A percentile compares a stretch with the other conserved stretches of the same genome.
phyloP scores from a whole-genome alignment of 345 rosid species.

The Xanthoceras sorbifolium region DNA sequence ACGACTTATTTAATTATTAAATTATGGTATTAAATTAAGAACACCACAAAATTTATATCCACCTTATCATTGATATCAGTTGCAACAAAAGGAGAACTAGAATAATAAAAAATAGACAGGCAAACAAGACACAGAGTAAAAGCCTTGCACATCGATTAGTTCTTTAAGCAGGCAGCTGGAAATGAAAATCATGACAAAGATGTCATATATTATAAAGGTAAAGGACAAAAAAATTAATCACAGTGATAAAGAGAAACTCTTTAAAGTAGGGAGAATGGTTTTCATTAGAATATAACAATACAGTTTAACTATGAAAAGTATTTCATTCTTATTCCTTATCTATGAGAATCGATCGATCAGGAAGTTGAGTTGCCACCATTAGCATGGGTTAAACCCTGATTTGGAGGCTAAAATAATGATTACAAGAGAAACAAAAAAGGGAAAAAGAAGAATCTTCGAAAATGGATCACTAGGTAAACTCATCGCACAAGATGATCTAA shows the following conservation, averaged over 20 bases:
- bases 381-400: not conserved
- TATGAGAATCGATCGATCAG: not conserved
- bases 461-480: not conserved
- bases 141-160: no score
- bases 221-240: not conserved
- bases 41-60: not conserved
- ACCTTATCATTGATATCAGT: not conserved
- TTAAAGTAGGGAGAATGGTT: not conserved
- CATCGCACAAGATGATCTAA: not conserved
- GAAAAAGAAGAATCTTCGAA: not conserved
- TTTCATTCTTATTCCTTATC: not conserved
- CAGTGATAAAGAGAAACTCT: not conserved
- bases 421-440: not conserved
- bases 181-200: not conserved
- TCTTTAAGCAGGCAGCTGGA: no score
- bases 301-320: not conserved
- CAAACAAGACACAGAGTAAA: not conserved
- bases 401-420: conserved; percentile 1
- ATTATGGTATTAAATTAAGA: not conserved
- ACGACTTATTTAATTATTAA: not conserved
- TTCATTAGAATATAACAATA: not conserved
- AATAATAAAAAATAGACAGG: not conserved
- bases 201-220: not conserved
- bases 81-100: not conserved
- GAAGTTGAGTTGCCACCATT: not conserved